Percentiles rank a stretch among this genome's conserved stretches.
Conservation (phyloP, 805 yeast species). For the Candida yuanshanica region DNA sequence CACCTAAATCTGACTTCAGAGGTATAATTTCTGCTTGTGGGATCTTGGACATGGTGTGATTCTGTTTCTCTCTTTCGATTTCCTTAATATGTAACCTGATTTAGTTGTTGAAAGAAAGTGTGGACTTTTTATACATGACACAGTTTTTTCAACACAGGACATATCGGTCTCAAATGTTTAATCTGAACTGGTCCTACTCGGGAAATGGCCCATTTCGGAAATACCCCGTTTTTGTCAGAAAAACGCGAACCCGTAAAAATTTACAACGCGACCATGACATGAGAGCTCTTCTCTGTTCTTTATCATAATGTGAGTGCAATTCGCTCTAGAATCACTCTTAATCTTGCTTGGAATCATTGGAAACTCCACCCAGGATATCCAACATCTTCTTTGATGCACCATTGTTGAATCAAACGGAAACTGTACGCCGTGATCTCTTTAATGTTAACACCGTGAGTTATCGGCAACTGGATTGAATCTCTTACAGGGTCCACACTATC, state of each 20-base stretch:
- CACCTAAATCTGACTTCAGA: conserved; percentile 73
- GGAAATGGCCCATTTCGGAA: neutral
- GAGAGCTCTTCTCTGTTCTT: no score
- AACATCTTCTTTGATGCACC: conserved; percentile 6
- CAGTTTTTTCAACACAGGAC: neutral
- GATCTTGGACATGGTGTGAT: conserved; percentile 11
- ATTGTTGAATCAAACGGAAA: conserved; percentile 5
- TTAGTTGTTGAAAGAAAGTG: no score
- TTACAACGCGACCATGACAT: no score
- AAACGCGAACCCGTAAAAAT: no score
- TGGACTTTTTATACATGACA: neutral
- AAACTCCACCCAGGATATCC: neutral
- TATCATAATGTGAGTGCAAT: no score
- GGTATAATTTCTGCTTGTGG: conserved; percentile 58
- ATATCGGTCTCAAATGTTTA: neutral
- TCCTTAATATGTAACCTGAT: no score
- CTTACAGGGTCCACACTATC: neutral
- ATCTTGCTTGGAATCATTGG: no score
- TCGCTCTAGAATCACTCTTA: no score
- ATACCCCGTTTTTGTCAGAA: neutral
- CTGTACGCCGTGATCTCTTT: conserved; percentile 8
- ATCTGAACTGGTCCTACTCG: no score
- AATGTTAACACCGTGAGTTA: conserved; percentile 2
- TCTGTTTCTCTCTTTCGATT: neutral
- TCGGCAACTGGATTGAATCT: conserved; percentile 9